Conservation (phyloP, 768 basidiomycete genomes). For the Termitomyces sp. region DNA sequence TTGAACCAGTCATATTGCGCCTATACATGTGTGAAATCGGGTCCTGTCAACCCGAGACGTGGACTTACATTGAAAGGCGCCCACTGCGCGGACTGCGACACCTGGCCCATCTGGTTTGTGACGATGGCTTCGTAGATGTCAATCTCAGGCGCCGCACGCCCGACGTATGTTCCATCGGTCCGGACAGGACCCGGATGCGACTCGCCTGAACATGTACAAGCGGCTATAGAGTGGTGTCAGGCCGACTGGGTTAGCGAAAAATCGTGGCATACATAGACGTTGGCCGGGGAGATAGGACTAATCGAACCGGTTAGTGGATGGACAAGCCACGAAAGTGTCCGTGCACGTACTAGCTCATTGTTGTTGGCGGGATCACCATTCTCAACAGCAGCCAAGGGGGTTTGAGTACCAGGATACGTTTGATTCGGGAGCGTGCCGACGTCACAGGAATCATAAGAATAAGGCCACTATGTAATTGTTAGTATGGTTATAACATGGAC, state of each 20-base stretch:
- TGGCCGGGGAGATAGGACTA: slow-evolving; percentile 71
- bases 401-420: slow-evolving; percentile 52
- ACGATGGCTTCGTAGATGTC: slow-evolving; percentile 62
- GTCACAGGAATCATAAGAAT: slow-evolving; percentile 72
- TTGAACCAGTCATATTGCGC: slow-evolving; percentile 57
- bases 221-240: slow-evolving; percentile 16
- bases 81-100: slow-evolving; percentile 51
- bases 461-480: slow-evolving; percentile 50
- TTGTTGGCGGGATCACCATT: slow-evolving; percentile 41
- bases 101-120: slow-evolving; percentile 27
- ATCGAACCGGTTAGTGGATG: neutral
- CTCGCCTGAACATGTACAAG: slow-evolving; percentile 41
- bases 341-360: slow-evolving; percentile 31
- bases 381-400: slow-evolving; percentile 42
- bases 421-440: slow-evolving; percentile 81
- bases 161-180: slow-evolving; percentile 53
- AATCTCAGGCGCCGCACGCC: slow-evolving; percentile 68
- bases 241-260: neutral
- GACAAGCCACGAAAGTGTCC: neutral
- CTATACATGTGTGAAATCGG: slow-evolving; percentile 31
- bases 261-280: slow-evolving; percentile 27
- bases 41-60: slow-evolving; percentile 23
- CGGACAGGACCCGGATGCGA: slow-evolving; percentile 39
- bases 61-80: slow-evolving; percentile 62
- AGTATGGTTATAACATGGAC: neutral